Percentiles rank a stretch among this genome's conserved stretches.
Evolutionary conservation across 345 rosid genomes (phyloP).

Genomic region (Linum lewisii): DNA sequence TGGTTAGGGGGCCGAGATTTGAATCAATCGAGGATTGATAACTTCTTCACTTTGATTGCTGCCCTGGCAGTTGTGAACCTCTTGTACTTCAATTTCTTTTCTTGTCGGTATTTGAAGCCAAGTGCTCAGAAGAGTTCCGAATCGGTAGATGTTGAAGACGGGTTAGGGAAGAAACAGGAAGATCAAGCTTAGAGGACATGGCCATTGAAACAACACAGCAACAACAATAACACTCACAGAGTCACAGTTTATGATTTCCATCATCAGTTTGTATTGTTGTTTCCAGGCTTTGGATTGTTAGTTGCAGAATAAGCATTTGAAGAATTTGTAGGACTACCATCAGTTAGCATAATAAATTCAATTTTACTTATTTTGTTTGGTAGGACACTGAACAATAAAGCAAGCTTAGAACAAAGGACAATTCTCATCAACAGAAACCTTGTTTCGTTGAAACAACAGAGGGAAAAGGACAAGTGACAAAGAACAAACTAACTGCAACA

Average conservation of each 20-base stretch:
- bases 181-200: not conserved
- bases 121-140: not conserved
- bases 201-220: not conserved
- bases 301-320: no score
- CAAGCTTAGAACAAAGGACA: no score
- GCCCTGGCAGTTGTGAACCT: constrained; percentile 33
- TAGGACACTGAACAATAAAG: no score
- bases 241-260: not conserved
- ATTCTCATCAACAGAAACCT: no score
- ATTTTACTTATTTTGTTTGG: no score
- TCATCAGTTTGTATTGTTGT: not conserved
- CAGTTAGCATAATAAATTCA: no score
- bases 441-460: no score
- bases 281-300: no score
- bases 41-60: constrained; percentile 40
- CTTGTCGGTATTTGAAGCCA: constrained; percentile 21
- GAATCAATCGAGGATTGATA: constrained; percentile 40
- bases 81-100: constrained; percentile 42
- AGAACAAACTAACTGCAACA: not conserved
- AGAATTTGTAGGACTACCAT: no score
- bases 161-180: not conserved
- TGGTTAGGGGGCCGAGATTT: constrained; percentile 65
- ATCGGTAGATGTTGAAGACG: not conserved
- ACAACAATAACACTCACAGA: not conserved
- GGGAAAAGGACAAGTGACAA: no score